Base-by-base conservation (phyloP, 2,329 filamentous ascomycete species). In the Ceratocystis alfenasii region DNA sequence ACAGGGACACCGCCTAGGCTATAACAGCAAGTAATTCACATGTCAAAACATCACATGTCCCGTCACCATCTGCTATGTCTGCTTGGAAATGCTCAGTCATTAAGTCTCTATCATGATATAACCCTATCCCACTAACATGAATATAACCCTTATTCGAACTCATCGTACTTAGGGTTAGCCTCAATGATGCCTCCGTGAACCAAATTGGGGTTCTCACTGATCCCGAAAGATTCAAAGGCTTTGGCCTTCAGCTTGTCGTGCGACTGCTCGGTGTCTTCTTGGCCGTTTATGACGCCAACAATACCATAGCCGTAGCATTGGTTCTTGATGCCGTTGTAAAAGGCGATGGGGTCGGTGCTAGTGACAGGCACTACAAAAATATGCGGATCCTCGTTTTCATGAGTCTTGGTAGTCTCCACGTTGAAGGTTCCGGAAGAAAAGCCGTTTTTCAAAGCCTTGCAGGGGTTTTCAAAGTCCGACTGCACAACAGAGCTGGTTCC, bases 351-450 rank as follows among this genome's bases (percentile, higher is more conserved):
- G 5, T 30, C 5, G 22, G 41, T 63, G 10, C 15, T 22, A 17
- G 22, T 46, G 61, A 57, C 25, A 0, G 53, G 53, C 36, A 68
- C 61, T 6, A 66, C 64, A 46, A 68, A 62, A 30, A 66, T 7
- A 65, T 71, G 72, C 15, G 69, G 69, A 28, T 70, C 65, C 7
- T 66, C 45, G 44, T 66, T 64, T 30, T 69, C 68, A 33, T 70
- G 69, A 17, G 67, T 71, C 12, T 70, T 67, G 77, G 76, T 83
- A 81, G 7, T 20, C 2, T 53, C 48, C 48, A 53, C 48, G 20
- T 10, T 25, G 22, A 53, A 53, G 48, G 48, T 53, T 10, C 48
- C 48, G 20, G 48, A 53, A 10, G 48, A 53, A 5, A 53, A 53
- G 48, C 48, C 48, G 20, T 12, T 12, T 1, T 20, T 12, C 48